Evolutionary conservation across 139 green algal species (phyloP).

Genomic region (Pycnococcus provasolii): DNA sequence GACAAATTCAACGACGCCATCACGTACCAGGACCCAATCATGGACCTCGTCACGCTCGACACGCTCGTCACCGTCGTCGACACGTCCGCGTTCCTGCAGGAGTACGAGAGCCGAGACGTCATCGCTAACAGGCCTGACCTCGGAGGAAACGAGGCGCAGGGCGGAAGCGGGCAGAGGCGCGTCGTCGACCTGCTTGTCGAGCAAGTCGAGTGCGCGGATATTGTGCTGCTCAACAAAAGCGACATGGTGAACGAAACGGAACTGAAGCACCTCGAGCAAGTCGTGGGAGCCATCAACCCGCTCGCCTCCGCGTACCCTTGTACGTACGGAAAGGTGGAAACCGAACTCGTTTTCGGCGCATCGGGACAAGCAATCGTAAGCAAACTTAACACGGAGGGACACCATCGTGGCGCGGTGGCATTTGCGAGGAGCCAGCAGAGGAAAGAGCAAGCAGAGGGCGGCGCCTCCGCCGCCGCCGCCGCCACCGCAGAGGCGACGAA

Average conservation of each 20-base stretch:
- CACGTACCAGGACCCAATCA: constrained; percentile 49
- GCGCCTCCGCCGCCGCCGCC: too few species aligned
- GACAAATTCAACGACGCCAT: constrained; percentile 75
- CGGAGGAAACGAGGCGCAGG: constrained; percentile 40
- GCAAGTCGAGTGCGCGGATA: constrained; percentile 56
- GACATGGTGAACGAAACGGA: constrained; percentile 53
- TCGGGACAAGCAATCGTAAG: too few species aligned
- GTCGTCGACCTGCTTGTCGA: constrained; percentile 84
- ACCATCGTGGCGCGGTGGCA: too few species aligned
- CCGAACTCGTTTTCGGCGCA: too few species aligned
- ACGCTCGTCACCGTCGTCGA: constrained; percentile 78
- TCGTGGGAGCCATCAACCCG: not conserved
- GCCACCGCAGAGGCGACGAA: not conserved
- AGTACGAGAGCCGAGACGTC: constrained; percentile 54
- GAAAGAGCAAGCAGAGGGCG: too few species aligned
- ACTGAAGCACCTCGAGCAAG: constrained; percentile 39
- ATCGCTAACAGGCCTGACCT: constrained; percentile 68
- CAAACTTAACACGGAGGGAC: too few species aligned
- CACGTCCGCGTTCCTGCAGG: constrained; percentile 57
- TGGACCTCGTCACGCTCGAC: constrained; percentile 60
- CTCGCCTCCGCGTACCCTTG: not conserved
- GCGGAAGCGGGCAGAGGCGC: constrained; percentile 58
- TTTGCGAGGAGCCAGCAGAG: too few species aligned
- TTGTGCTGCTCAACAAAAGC: constrained; percentile 56
- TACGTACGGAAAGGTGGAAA: too few species aligned